phyloP scores from a whole-genome alignment of 2,329 filamentous ascomycete genomes.

The Colletotrichum viniferum region DNA sequence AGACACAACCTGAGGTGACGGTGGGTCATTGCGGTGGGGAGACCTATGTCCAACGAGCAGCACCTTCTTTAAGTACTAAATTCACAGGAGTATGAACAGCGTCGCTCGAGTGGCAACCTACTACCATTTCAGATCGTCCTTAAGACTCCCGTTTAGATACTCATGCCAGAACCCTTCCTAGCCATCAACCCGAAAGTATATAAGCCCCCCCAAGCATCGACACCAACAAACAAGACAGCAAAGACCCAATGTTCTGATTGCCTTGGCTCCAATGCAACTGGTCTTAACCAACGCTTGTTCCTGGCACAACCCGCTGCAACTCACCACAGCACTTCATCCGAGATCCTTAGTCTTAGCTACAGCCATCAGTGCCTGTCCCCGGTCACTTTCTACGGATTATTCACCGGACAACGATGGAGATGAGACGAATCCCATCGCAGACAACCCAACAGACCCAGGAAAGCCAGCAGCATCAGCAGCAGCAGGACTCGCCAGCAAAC shows the following conservation, averaged over 20 bases:
- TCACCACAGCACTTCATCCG: not conserved
- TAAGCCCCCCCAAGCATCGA: not conserved
- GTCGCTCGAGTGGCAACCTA: rapidly evolving
- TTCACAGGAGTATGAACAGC: no score
- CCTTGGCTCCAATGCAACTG: not conserved
- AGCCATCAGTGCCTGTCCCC: not conserved
- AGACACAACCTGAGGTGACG: no score
- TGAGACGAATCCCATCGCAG: not conserved
- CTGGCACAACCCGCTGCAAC: not conserved
- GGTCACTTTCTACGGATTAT: not conserved
- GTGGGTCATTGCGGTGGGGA: no score
- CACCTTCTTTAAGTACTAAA: no score
- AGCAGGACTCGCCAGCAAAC: not conserved
- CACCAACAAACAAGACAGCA: not conserved
- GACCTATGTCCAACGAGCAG: no score
- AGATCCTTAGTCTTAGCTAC: not conserved
- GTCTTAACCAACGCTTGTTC: not conserved
- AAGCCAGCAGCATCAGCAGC: not conserved
- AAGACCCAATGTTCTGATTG: not conserved
- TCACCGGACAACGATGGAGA: not conserved
- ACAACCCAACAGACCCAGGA: not conserved
- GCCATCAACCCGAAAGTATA: not conserved
- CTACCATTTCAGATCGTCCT: not conserved
- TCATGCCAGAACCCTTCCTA: rapidly evolving
- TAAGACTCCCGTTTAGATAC: not conserved